Evolutionary conservation across 345 rosid genomes (phyloP), one percentile per base, ranked within the genome.

Genomic region (Hevea brasiliensis): DNA sequence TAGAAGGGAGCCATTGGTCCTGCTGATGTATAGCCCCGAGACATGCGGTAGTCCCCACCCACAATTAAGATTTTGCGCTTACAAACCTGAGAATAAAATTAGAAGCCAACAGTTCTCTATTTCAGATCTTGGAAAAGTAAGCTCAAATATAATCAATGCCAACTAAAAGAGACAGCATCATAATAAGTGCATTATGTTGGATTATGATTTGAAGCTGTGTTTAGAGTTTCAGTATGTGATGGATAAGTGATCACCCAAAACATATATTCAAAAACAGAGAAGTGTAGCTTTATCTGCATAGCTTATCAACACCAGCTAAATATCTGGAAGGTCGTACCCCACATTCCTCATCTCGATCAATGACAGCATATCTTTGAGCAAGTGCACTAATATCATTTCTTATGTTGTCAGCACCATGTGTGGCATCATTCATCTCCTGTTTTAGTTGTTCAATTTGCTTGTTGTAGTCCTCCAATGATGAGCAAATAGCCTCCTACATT

Each of bases 351-450:
- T 90, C 96, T 0, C 87, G 93, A 58, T 91, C 91, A 51, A 95
- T 89, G 53, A 92, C 94, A 35, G 97, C 93, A 74, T 88, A 95
- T 95, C 98, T 87, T 84, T 95, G 99, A 83, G 99, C 92, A 67
- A 95, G 88, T 53, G 98, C 96, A 79, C 92, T 88, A 54, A 93
- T 95, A 82, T 95, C 99, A 74, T 91, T 95, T 91, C 98, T 87
- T 63, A 95, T 95, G 81, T 91, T 91, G 81, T 95, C 99, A 74
- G 99, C 99, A 75, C 99, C 98, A 82, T 91, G 99, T 37, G 99
- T 95, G 63, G 99, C 98, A 79, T 95, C 97, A 82, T 95, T 90
- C 99, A 95, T 95, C 85, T 95, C 99, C 79, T 95, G 81, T 84
- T 95, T 95, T 77, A 95, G 75, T 71, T 82, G 82, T 84, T 93